Evolutionary conservation across 2,329 filamentous ascomycete genomes (phyloP).

Genomic region (Raffaelea arxii): DNA sequence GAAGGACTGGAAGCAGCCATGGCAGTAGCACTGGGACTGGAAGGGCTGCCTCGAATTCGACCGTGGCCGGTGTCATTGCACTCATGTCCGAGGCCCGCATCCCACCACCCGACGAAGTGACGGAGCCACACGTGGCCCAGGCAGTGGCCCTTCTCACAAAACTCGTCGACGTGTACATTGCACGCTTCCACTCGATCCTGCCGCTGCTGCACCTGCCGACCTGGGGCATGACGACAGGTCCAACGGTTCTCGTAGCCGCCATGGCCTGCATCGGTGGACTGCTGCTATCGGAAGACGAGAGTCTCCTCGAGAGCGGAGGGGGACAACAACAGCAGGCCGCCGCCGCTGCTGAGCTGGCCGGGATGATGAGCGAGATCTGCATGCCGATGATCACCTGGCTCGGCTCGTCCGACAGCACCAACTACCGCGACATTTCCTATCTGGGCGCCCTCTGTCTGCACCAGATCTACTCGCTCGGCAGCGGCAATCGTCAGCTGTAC

Average conservation of each 20-base stretch:
- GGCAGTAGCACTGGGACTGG: neutral
- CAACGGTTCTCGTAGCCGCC: slow-evolving; percentile 17
- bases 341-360: slow-evolving; percentile 10
- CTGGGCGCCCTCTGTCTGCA: slow-evolving; percentile 20
- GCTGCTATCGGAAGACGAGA: slow-evolving; percentile 9
- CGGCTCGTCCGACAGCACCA: slow-evolving; percentile 15
- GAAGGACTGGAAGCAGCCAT: neutral
- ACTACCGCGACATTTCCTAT: slow-evolving; percentile 18
- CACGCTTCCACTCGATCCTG: slow-evolving; percentile 18
- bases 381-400: slow-evolving; percentile 19
- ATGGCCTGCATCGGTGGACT: slow-evolving; percentile 21
- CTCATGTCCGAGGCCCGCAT: slow-evolving; percentile 17
- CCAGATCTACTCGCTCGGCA: slow-evolving; percentile 22
- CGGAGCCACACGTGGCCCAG: slow-evolving; percentile 9
- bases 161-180: slow-evolving; percentile 17
- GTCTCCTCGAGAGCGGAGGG: too few species aligned
- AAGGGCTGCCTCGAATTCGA: neutral
- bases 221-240: slow-evolving; percentile 14
- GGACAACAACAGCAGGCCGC: too few species aligned
- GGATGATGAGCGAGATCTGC: slow-evolving; percentile 17
- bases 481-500: slow-evolving; percentile 20
- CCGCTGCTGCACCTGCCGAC: slow-evolving; percentile 21
- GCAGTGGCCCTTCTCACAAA: slow-evolving; percentile 15
- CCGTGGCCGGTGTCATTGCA: slow-evolving; percentile 12
- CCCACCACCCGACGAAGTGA: slow-evolving; percentile 9